Percentiles rank a stretch among this genome's conserved stretches.
These are phyloP conservation scores for Pogostemon cablin DNA, from an alignment of 257 asterid genomes.

Conservation along the genomic window DNA sequence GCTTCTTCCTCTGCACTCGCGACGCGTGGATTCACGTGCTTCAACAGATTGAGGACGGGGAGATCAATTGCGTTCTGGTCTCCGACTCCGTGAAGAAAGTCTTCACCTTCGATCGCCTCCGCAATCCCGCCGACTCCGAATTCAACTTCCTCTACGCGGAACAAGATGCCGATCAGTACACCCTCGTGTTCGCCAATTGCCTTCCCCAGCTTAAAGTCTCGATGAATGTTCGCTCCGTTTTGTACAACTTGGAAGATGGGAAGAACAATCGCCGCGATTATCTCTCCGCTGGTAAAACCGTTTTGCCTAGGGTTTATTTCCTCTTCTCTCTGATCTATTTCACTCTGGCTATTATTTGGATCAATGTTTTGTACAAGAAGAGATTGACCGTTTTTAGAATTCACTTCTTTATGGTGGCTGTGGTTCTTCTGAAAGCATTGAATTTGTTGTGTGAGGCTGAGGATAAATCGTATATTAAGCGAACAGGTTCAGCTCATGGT, in stretches of 20 bases:
- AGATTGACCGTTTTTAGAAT: slow-evolving; percentile 54
- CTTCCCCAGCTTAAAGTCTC: slow-evolving; percentile 55
- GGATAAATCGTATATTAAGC: slow-evolving; percentile 71
- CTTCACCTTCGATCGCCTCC: slow-evolving; percentile 57
- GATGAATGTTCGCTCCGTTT: slow-evolving; percentile 68
- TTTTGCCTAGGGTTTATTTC: slow-evolving; percentile 73
- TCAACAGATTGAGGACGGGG: slow-evolving; percentile 71
- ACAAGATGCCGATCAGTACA: slow-evolving; percentile 74
- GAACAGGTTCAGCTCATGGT: slow-evolving; percentile 76
- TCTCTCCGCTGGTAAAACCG: slow-evolving; percentile 74
- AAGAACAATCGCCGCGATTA: slow-evolving; percentile 61
- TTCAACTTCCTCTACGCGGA: slow-evolving; percentile 42
- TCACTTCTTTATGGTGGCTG: slow-evolving; percentile 83
- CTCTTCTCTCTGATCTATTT: slow-evolving; percentile 56
- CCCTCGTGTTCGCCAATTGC: slow-evolving; percentile 76
- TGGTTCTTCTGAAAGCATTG: slow-evolving; percentile 61
- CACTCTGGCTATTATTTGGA: slow-evolving; percentile 56
- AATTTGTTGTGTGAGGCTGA: slow-evolving; percentile 79
- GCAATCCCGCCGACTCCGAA: slow-evolving; percentile 33
- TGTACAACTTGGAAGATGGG: slow-evolving; percentile 70
- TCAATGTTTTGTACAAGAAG: slow-evolving; percentile 59
- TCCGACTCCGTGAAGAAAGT: slow-evolving; percentile 55
- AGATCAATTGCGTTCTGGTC: slow-evolving; percentile 63
- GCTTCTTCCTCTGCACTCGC: slow-evolving; percentile 80
- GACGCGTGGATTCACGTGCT: slow-evolving; percentile 74